phyloP scores from a whole-genome alignment of 2,329 filamentous ascomycete genomes.

The Didymellaceae sp. region DNA sequence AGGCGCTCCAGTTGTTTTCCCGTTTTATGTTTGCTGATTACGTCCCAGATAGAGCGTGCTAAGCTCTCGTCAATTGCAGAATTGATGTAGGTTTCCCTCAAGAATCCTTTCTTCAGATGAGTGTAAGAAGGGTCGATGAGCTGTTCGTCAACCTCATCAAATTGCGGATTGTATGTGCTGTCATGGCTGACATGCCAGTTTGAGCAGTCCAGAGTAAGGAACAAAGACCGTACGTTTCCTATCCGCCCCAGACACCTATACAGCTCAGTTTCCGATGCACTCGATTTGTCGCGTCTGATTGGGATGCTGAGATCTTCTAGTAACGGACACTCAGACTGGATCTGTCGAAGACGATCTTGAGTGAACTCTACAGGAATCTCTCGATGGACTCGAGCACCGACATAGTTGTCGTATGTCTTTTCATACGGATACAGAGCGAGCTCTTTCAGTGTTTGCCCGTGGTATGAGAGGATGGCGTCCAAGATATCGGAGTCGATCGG shows the following conservation, averaged over 20 bases:
- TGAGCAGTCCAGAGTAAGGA: slow-evolving; percentile 27
- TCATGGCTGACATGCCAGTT: slow-evolving; percentile 21
- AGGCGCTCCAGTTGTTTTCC: slow-evolving; percentile 24
- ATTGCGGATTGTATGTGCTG: slow-evolving; percentile 17
- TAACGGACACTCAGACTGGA: slow-evolving; percentile 20
- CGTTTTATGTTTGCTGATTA: slow-evolving; percentile 19
- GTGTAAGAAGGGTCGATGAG: background rate
- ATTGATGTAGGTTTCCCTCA: slow-evolving; percentile 27
- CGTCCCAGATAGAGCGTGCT: slow-evolving; percentile 27
- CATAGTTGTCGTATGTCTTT: background rate
- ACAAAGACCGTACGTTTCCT: slow-evolving; percentile 18
- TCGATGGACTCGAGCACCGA: slow-evolving; percentile 9
- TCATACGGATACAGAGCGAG: background rate
- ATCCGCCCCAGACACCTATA: slow-evolving; percentile 28
- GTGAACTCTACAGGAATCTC: slow-evolving; percentile 26
- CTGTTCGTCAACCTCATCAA: slow-evolving; percentile 20
- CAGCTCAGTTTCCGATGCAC: slow-evolving; percentile 21
- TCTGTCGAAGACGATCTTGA: slow-evolving; percentile 18
- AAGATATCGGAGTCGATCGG: slow-evolving; percentile 22
- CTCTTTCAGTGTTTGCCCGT: slow-evolving; percentile 2
- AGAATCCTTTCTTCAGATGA: slow-evolving; percentile 10
- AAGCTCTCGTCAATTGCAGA: slow-evolving; percentile 31
- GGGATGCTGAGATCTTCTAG: slow-evolving; percentile 26
- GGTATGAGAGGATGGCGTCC: slow-evolving; percentile 18
- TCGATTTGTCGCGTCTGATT: slow-evolving; percentile 26